A percentile compares a stretch with the other conserved stretches of the same genome.
Evolutionary conservation across 2,329 filamentous ascomycete genomes (phyloP).

Genomic region (Neofusicoccum parvum): DNA sequence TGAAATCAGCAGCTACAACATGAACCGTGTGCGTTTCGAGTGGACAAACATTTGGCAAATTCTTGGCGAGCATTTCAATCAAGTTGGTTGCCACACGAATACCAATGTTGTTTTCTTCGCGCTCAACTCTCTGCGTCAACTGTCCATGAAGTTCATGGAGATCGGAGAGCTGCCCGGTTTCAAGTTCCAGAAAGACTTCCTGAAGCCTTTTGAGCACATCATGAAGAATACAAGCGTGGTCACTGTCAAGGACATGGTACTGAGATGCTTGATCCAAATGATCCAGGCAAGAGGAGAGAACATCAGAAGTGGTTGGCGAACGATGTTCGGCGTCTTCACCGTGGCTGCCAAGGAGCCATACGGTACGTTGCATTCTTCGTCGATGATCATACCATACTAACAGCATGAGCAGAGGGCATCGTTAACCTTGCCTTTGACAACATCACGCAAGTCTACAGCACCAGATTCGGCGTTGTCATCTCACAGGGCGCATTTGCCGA

Average conservation of each 20-base stretch:
- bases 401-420: conserved; percentile 68
- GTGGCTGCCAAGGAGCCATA: conserved; percentile 91
- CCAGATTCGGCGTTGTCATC: conserved; percentile 92
- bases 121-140: conserved; percentile 87
- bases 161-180: conserved; percentile 97
- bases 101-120: conserved; percentile 97
- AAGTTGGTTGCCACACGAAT: conserved; percentile 94
- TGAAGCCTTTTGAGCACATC: conserved; percentile 98
- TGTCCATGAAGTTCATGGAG: conserved; percentile 99
- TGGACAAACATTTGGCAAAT: conserved; percentile 98
- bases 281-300: conserved; percentile 96
- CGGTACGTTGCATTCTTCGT: conserved; percentile 45
- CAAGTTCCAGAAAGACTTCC: conserved; percentile 99
- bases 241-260: conserved; percentile 94
- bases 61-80: conserved; percentile 97
- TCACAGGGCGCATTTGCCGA: conserved; percentile 96
- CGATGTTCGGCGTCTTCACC: conserved; percentile 99
- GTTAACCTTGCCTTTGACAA: conserved; percentile 97
- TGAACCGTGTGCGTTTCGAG: conserved; percentile 96
- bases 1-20: conserved; percentile 99
- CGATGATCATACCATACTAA: conserved; percentile 25
- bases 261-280: conserved; percentile 97
- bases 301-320: conserved; percentile 96
- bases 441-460: conserved; percentile 92
- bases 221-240: conserved; percentile 90